These are phyloP conservation scores for Aristolochia contorta DNA, from an alignment of 164 flowering plant genomes.

Conservation along the genomic window DNA sequence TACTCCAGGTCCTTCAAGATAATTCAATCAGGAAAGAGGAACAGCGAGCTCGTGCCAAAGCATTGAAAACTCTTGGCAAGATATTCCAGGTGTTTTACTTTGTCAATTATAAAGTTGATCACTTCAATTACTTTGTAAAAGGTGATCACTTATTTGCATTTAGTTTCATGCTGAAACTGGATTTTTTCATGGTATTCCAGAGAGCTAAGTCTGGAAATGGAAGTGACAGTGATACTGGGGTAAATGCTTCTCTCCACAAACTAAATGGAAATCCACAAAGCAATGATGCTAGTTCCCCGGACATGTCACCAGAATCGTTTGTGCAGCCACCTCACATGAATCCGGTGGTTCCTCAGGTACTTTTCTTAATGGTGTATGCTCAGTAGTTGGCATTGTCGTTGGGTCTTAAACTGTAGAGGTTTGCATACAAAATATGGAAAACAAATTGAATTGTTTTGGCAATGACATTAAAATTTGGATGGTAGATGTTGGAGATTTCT, in stretches of 20 bases:
- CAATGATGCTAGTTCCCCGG: conserved; percentile 33
- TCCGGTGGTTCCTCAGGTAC: conserved; percentile 37
- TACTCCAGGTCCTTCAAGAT: conserved; percentile 87
- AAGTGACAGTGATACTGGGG: conserved; percentile 35
- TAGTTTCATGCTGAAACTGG: background rate
- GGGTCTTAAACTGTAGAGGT: background rate
- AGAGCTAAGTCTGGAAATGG: conserved; percentile 52
- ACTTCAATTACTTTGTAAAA: no score
- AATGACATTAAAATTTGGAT: no score
- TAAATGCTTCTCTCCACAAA: conserved; percentile 23
- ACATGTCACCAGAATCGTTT: conserved; percentile 32
- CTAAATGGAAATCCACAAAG: conserved; percentile 43
- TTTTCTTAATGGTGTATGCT: background rate
- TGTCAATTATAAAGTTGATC: background rate
- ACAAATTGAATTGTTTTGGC: no score
- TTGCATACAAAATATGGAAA: background rate
- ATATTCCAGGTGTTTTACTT: conserved; percentile 62
- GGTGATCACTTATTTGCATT: background rate
- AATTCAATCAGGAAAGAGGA: conserved; percentile 73
- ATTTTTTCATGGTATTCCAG: conserved; percentile 24
- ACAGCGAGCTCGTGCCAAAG: conserved; percentile 84
- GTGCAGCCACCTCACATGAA: conserved; percentile 26
- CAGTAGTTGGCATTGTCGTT: background rate
- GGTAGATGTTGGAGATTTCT: no score
- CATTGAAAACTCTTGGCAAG: conserved; percentile 83